Evolutionary conservation across 345 rosid genomes (phyloP).

Genomic region (Brassica juncea): DNA sequence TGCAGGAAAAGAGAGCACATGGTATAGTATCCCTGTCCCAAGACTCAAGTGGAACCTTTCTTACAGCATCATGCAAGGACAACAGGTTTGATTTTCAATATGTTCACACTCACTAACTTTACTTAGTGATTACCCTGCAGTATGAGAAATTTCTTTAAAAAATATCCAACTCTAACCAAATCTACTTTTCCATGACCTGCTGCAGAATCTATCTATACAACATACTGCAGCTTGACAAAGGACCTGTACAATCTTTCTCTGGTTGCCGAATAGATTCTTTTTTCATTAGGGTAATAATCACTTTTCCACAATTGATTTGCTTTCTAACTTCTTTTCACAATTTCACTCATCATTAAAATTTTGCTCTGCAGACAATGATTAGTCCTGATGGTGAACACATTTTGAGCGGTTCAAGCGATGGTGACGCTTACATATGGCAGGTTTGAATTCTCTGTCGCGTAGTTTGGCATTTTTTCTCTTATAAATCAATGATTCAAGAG

Average conservation of each 20-base stretch:
- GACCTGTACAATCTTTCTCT: conserved; percentile 66
- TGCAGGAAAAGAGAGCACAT: conserved; percentile 71
- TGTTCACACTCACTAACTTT: background rate
- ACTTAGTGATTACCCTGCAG: background rate
- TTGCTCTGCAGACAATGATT: conserved; percentile 68
- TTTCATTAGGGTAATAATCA: conserved; percentile 70
- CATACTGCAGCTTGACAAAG: conserved; percentile 74
- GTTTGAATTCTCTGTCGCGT: conserved; percentile 43
- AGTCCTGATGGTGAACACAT: conserved; percentile 82
- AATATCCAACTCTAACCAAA: conserved; percentile 23
- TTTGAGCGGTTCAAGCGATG: conserved; percentile 90
- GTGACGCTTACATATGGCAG: conserved; percentile 89
- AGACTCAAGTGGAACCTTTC: conserved; percentile 68
- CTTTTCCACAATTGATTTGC: background rate
- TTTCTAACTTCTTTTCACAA: background rate
- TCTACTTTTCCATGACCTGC: conserved; percentile 18
- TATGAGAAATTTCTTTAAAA: background rate
- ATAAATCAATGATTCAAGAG: conserved; percentile 8
- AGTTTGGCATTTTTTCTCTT: conserved; percentile 1
- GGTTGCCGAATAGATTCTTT: conserved; percentile 83
- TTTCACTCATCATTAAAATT: conserved; percentile 8
- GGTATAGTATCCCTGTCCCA: conserved; percentile 90
- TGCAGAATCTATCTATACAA: conserved; percentile 77
- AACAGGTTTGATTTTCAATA: conserved; percentile 51
- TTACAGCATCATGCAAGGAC: conserved; percentile 95